phyloP scores from a whole-genome alignment of 1,284 basidiomycete genomes.

The Coniferiporia weirii region DNA sequence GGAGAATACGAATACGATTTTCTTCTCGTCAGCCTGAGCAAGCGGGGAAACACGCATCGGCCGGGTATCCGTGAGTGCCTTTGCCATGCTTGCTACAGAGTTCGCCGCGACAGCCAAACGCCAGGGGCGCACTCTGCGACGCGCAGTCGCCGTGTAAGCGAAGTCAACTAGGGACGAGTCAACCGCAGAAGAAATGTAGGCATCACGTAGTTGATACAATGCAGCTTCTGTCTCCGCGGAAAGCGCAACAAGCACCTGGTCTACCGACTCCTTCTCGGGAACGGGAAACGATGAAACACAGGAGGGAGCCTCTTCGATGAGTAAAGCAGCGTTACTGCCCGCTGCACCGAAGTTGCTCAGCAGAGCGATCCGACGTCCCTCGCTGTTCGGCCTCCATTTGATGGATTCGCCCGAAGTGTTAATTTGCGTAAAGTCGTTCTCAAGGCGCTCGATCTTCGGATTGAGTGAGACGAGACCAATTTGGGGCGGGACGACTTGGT shows the following conservation, averaged over 20 bases:
- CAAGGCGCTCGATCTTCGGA: constrained; percentile 46
- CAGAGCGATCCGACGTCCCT: constrained; percentile 44
- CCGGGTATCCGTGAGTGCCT: constrained; percentile 35
- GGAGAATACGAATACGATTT: constrained; percentile 60
- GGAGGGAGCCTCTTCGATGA: constrained; percentile 48
- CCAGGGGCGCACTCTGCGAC: constrained; percentile 50
- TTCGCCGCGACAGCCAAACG: constrained; percentile 45
- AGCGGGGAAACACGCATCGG: constrained; percentile 27
- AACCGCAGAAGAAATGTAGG: constrained; percentile 31
- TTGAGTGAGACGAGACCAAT: constrained; percentile 56
- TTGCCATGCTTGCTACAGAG: constrained; percentile 39
- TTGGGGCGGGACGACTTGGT: constrained; percentile 50
- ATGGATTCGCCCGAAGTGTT: constrained; percentile 29
- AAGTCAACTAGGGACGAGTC: constrained; percentile 39
- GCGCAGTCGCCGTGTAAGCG: constrained; percentile 60
- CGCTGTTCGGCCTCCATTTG: constrained; percentile 38
- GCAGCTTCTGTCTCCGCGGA: constrained; percentile 51
- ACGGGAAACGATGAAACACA: not conserved
- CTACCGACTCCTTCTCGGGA: not conserved
- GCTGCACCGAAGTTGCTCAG: constrained; percentile 73
- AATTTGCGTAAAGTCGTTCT: constrained; percentile 47
- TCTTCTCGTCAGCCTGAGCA: constrained; percentile 20
- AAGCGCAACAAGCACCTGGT: constrained; percentile 45
- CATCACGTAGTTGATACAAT: constrained; percentile 40
- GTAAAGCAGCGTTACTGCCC: constrained; percentile 59